Evolutionary conservation across 371 early-diverging fungal genomes (phyloP).

Genomic region (Chytridium lagenaria): DNA sequence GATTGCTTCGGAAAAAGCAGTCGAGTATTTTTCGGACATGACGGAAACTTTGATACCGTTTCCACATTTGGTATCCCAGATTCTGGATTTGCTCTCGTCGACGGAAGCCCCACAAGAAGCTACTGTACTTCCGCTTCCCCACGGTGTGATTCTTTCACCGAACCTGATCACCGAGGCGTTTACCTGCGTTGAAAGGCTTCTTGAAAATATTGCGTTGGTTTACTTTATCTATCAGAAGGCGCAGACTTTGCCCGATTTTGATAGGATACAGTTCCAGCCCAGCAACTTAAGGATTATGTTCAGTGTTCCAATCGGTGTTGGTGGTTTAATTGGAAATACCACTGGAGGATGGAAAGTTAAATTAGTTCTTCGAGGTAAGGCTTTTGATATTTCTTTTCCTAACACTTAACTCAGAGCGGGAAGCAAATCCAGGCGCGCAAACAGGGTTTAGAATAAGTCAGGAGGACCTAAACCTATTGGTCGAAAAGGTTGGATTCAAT

Average conservation of each 20-base stretch:
- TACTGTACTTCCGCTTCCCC: constrained; percentile 27
- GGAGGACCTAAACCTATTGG: background rate
- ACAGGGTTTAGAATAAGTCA: background rate
- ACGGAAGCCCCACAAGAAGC: constrained; percentile 9
- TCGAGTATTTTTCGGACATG: constrained; percentile 14
- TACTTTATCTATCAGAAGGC: constrained; percentile 24
- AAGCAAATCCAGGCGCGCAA: background rate
- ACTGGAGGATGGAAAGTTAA: constrained; percentile 12
- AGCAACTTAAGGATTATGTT: constrained; percentile 16
- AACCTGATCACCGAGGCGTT: constrained; percentile 21
- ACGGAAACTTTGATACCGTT: constrained; percentile 6
- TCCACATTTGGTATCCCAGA: constrained; percentile 8
- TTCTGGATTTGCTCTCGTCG: background rate
- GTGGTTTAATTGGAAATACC: constrained; percentile 12
- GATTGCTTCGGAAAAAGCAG: background rate
- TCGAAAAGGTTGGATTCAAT: background rate
- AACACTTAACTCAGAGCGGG: background rate
- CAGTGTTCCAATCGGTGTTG: constrained; percentile 7
- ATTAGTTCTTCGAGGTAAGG: constrained; percentile 5
- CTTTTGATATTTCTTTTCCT: background rate
- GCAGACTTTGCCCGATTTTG: background rate
- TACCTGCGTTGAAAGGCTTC: constrained; percentile 21
- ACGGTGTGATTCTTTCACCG: constrained; percentile 35
- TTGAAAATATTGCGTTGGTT: constrained; percentile 29
- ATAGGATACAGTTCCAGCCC: constrained; percentile 6